Base-by-base conservation (phyloP, 208 protist genomes). In the Trypanosoma congolense region DNA sequence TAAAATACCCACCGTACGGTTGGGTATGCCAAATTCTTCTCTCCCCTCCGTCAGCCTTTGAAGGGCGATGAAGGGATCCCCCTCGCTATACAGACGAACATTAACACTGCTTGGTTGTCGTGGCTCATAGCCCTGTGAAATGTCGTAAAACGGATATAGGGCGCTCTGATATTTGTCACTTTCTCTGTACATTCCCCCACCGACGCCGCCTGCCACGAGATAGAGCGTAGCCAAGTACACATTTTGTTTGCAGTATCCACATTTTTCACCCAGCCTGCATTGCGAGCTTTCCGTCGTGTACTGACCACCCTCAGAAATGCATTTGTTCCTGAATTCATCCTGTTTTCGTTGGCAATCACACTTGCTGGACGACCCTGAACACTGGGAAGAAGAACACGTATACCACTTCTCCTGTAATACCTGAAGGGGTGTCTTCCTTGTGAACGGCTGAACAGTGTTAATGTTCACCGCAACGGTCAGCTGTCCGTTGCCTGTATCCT, bases 21-120 rank as follows among this genome's bases (percentile, higher is more conserved):
- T 22, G 25, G 36, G 18, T 6, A 52, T 14, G 30, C 42, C 49
- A 26, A 65, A 56, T 14, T 65, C 42, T 26, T 25, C 24, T 5
- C 9, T 48, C 30, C 56, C 56, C 22, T 48, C 24, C 12, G 56
- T 62, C 14, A 41, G 3, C 0, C 47, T 44, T 36, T 62, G 36
- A 5, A 62, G 47, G 3, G 56, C 36, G 14, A 62, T 55, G 25
- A 47, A 62, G n/a, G 60, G 60, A 45, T 66, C 60, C 35, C 48
- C 56, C 29, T 36, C 36, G 26, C 60, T 66, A 44, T 66, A 66
- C 31, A 66, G 35, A 8, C 51, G 60, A 49, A 66, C 60, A n/a
- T 21, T 18, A 51, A 66, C 35, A 26, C 1, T 36, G 14, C 4
- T 38, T n/a, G 41, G 44, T 10, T 33, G 3, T 26, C 1, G 1